Evolutionary conservation across 176 grass and related monocot species (phyloP), one percentile per base, ranked within the genome.

Genomic region (Musa itinerans): DNA sequence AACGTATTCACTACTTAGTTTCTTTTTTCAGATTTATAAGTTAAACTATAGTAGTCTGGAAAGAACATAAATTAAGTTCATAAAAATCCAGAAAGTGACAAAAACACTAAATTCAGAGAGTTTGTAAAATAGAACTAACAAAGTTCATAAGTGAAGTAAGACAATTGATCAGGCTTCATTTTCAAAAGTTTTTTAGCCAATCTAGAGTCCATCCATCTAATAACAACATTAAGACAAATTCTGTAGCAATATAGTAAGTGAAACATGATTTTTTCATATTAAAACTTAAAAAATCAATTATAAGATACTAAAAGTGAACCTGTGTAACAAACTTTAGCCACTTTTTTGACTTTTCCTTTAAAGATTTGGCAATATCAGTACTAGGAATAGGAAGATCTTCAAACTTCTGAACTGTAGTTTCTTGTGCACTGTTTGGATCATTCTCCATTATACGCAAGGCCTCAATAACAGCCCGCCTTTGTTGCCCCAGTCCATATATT

Each of bases 261-360:
- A 61, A 61, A n/a, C 17, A 61, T 61, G 2, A 8, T 61, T n/a
- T 19, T 61, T 21, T 1, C 49, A 2, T 70, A 70, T 50, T 70
- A 50, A 50, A 56, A 23, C 58, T 54, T 26, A 64, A 52, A 13
- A 16, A 50, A 29, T 11, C 34, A 52, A 51, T 13, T 63, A 26
- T 13, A 63, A 25, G 21, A 10, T 80, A 26, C 12, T 52, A 11
- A 17, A 61, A 81, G 75, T 25, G 79, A 27, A 90, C 93, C 93
- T 93, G 88, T 67, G 85, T 81, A 52, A 97, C 84, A 85, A 92
- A 90, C 74, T 97, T 97, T 72, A 89, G 86, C 90, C 87, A 97
- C 77, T 90, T 97, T 82, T 92, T 90, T 69, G 87, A 89, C 88
- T 89, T 90, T 74, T 92, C 90, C 79, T 97, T 97, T 70, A 87